phyloP scores from a whole-genome alignment of 2,329 filamentous ascomycete genomes.

The Colletotrichum navitas region DNA sequence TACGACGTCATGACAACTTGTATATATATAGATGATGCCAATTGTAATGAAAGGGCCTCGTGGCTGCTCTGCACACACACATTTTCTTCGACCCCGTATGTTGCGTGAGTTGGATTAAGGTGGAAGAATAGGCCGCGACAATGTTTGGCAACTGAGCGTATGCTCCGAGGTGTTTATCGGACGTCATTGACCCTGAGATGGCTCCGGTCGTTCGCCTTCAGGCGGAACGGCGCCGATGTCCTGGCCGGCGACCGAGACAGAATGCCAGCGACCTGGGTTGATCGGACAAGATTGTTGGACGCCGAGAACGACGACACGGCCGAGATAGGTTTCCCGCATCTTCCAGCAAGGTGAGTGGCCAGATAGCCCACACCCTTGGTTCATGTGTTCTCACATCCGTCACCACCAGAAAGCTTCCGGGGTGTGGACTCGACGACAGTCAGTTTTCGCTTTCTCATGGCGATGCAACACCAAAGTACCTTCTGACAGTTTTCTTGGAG shows the following conservation, averaged over 20 bases:
- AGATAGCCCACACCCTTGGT: too few relatives aligned
- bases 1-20: slow-evolving; percentile 32
- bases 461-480: not conserved
- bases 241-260: not conserved
- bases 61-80: not conserved
- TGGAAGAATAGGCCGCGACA: not conserved
- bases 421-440: not conserved
- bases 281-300: not conserved
- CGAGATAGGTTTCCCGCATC: too few relatives aligned
- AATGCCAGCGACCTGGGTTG: not conserved
- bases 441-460: not conserved
- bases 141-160: not conserved
- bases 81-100: not conserved
- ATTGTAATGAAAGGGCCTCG: slow-evolving; percentile 1
- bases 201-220: not conserved
- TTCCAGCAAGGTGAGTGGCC: too few relatives aligned
- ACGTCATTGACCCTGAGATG: not conserved
- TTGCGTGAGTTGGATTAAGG: not conserved
- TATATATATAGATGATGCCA: slow-evolving; percentile 33
- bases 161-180: not conserved
- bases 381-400: too few relatives aligned
- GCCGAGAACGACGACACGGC: not conserved
- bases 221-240: not conserved
- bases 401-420: not conserved
- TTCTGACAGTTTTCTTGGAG: not conserved